Base-by-base conservation (phyloP, 2,329 filamentous ascomycete genomes). In the Pseudopyrenochaeta lycopersici region DNA sequence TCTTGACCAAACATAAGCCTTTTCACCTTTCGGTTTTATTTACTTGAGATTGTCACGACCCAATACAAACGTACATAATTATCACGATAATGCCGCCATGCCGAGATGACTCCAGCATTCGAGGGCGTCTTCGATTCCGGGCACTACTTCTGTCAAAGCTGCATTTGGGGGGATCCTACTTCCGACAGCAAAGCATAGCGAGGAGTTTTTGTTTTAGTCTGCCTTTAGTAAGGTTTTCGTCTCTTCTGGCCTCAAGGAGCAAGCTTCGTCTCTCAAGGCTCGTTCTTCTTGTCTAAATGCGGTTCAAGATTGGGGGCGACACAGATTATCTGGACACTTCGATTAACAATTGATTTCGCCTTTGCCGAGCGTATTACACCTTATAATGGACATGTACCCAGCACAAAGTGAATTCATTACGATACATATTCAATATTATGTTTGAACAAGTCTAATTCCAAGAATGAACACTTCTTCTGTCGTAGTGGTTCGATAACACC, bases 131-230 rank as follows among this genome's bases (percentile, higher is more conserved):
- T 18, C 14, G 5, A 7, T 15, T 41, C 18, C 10, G 32, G 21
- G 14, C 12, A 17, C 23, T 17, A 2, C 11, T 27, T 31, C 32
- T 46, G 41, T n/a, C 5, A 40, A 23, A 9, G 21, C 12, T 33
- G 46, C 21, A 49, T 56, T 46, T 57, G 56, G 51, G 42, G 52
- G 51, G 27, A 32, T 43, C 30, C 38, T 47, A 42, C 17, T 40
- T 51, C 38, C 17, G 32, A 58, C 49, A 45, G 48, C 49, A 36
- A 57, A 64, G 64, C 68, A 72, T 70, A 70, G 68, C 69, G 66
- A 51, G 66, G 63, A 58, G 60, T 68, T 56, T 40, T 48, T 46
- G 40, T 49, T 31, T 36, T 35, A 29, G n/a, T 46, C 47, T 39
- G 32, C 10, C 36, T 5, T 11, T 39, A 14, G 21, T 14, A 14